Evolutionary conservation across 371 early-diverging fungal species (phyloP).

Genomic region (Smittium culicis): DNA sequence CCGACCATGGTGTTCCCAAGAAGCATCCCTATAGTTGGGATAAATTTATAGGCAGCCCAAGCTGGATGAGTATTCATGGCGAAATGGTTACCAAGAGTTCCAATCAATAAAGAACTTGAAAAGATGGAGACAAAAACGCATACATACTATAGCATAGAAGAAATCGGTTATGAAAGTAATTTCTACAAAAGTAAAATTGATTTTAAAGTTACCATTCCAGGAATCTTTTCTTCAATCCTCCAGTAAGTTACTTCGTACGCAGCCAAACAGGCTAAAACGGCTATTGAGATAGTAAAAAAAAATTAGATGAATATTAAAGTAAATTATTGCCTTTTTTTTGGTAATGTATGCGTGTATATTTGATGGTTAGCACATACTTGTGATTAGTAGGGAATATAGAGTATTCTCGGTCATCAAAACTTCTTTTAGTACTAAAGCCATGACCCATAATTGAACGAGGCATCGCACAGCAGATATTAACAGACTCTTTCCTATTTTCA

Average conservation of each 20-base stretch:
- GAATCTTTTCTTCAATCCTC: constrained; percentile 26
- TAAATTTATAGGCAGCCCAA: constrained; percentile 60
- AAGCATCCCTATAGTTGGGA: constrained; percentile 77
- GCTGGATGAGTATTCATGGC: constrained; percentile 64
- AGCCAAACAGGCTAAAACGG: constrained; percentile 21
- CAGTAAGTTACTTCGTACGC: constrained; percentile 30
- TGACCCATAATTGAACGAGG: background rate
- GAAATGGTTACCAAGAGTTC: constrained; percentile 25
- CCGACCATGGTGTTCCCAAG: constrained; percentile 73
- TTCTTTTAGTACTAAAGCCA: background rate
- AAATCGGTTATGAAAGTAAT: no score
- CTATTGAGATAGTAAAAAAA: no score
- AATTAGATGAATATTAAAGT: no score
- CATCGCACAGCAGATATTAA: background rate
- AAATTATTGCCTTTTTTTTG: no score
- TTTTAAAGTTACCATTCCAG: constrained; percentile 28
- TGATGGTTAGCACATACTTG: background rate
- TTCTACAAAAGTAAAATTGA: no score
- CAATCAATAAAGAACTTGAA: constrained; percentile 21
- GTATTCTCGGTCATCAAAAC: background rate
- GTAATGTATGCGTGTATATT: no score
- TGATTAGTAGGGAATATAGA: background rate
- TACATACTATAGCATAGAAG: constrained; percentile 13
- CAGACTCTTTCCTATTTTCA: background rate
- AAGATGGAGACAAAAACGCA: constrained; percentile 18